Evolutionary conservation across 2,329 filamentous ascomycete species (phyloP).

Genomic region (Trichocomaceae sp.): DNA sequence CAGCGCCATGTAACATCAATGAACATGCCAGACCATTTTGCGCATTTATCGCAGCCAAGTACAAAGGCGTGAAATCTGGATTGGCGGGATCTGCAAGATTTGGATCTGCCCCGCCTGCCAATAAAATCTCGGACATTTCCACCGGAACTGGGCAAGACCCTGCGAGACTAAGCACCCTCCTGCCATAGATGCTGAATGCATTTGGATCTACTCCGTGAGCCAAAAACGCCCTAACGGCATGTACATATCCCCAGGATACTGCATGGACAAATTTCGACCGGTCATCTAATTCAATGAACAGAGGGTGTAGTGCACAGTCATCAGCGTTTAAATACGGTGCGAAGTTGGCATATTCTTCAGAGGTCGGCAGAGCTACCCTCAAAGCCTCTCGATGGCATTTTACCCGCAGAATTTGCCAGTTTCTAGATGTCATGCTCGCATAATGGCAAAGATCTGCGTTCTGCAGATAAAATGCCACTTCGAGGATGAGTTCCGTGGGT

Average conservation of each 20-base stretch:
- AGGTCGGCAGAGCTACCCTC: slow-evolving; percentile 3
- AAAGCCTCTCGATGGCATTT: slow-evolving; percentile 4
- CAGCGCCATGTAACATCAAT: not conserved
- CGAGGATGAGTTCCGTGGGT: not conserved
- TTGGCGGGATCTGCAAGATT: not conserved
- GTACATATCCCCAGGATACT: not conserved
- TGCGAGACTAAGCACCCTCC: slow-evolving; percentile 2
- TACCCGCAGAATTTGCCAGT: not conserved
- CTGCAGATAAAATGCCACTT: not conserved
- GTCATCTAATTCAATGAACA: not conserved
- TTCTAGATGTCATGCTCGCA: not conserved
- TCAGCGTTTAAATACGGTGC: not conserved
- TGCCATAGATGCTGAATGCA: not conserved
- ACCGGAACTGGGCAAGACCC: not conserved
- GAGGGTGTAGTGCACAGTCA: not conserved
- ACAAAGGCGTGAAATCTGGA: not conserved
- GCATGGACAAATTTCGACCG: slow-evolving; percentile 5
- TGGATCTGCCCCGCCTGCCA: slow-evolving; percentile 3
- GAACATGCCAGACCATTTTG: slow-evolving; percentile 2
- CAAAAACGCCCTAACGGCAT: slow-evolving; percentile 5
- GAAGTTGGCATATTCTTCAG: slow-evolving; percentile 1
- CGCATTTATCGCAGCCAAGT: not conserved
- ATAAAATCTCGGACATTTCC: slow-evolving; percentile 7
- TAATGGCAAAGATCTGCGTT: slow-evolving; percentile 1
- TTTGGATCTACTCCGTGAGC: slow-evolving; percentile 1